Evolutionary conservation across 2,329 filamentous ascomycete genomes (phyloP), one percentile per base, ranked within the genome.

Genomic region (Leptographium procerum): DNA sequence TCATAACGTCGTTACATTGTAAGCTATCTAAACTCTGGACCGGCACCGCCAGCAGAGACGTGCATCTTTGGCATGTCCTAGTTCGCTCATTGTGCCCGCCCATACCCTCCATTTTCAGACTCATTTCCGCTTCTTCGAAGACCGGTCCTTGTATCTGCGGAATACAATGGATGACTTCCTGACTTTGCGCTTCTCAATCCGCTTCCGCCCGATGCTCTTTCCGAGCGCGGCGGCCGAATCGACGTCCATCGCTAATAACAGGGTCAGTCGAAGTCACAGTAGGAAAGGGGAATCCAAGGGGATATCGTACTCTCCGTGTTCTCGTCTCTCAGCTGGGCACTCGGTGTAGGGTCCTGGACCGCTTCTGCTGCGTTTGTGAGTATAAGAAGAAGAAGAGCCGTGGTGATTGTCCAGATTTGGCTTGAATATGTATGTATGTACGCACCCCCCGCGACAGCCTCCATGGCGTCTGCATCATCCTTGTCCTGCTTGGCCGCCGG

Each of bases 91-190:
- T 6, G 31, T 19, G 36, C 36, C 36, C 3, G 11, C 14, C 14
- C 16, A 1, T 8, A n/a, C 19, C 1, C 4, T 19, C 2, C 19
- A 26, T 13, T 11, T 26, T 14, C 26, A 16, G 22, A 31, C 43
- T 62, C 61, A 64, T 40, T 61, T 65, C 57, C 60, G 60, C 70
- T 75, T 78, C 66, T 73, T 76, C 63, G 71, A 73, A 63, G 74
- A 69, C 62, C 75, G 75, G 59, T 82, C 77, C 61, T 77, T 77
- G 67, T 79, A 83, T 66, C 77, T 83, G 57, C 76, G 75, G 62
- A 86, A 86, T 26, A 83, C 80, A 61, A 86, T 84, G 61, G 75
- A 75, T 47, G 76, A 73, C 64, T 77, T 81, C 69, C 78, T 82
- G 63, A 72, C 73, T 64, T 73, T 77, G 67, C 77, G 76, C 75